Conservation (phyloP, 202 grass and related monocot genomes). For the Hordeum pubiflorum region DNA sequence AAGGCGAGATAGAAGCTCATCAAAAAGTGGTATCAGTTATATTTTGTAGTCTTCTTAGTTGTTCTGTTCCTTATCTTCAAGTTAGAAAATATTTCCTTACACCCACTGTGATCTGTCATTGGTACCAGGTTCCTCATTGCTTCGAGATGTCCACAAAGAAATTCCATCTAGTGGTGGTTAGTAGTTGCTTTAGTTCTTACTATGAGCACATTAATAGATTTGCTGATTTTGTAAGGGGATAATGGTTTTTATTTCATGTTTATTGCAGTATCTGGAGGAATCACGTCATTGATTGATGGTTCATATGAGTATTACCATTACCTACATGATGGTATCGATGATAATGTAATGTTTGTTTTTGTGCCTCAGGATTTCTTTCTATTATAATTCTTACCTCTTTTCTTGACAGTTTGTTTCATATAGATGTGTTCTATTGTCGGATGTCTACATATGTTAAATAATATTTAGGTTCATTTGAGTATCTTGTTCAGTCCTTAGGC, state of each 20-base stretch:
- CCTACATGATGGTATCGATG: constrained; percentile 71
- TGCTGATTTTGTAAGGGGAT: not conserved
- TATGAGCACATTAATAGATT: not conserved
- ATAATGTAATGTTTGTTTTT: constrained; percentile 70
- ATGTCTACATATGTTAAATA: not conserved
- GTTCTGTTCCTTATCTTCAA: not conserved
- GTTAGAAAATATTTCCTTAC: constrained; percentile 14
- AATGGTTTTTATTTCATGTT: constrained; percentile 21
- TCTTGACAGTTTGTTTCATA: not conserved
- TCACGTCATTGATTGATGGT: constrained; percentile 70
- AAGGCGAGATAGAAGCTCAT: constrained; percentile 23
- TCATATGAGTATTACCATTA: constrained; percentile 99
- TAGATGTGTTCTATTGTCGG: not conserved
- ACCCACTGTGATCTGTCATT: not conserved
- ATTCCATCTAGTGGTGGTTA: constrained; percentile 80
- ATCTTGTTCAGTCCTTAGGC: not conserved
- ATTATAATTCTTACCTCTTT: not conserved
- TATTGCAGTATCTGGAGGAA: constrained; percentile 84
- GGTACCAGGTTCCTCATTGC: constrained; percentile 50
- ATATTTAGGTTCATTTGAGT: not conserved
- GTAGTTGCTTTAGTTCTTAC: constrained; percentile 21
- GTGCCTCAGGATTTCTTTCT: not conserved
- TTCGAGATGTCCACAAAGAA: constrained; percentile 70
- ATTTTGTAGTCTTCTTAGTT: constrained; percentile 5
- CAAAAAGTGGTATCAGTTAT: constrained; percentile 40